Percentiles rank a stretch among this genome's conserved stretches.
Evolutionary conservation across 2,329 filamentous ascomycete genomes (phyloP).

Genomic region (Chlorencoelia australis): DNA sequence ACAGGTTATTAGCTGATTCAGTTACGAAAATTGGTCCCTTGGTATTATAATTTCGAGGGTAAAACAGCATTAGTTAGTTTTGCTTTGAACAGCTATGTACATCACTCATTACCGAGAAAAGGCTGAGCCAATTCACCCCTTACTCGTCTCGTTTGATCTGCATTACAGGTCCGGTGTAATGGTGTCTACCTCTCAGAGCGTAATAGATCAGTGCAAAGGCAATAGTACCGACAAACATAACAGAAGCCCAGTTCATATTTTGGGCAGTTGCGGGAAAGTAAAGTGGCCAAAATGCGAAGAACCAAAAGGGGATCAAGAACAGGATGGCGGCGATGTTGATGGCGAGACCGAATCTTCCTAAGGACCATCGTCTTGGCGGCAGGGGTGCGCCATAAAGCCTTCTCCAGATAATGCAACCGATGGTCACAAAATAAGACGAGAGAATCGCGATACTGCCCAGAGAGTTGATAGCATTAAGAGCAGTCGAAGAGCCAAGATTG

Average conservation of each 20-base stretch:
- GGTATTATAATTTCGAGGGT: too few species aligned
- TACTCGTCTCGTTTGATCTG: constrained; percentile 8
- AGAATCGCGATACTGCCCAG: constrained; percentile 38
- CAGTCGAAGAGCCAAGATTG: constrained; percentile 39
- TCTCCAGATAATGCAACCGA: constrained; percentile 27
- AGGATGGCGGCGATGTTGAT: constrained; percentile 33
- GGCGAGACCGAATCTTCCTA: constrained; percentile 32
- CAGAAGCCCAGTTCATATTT: constrained; percentile 36
- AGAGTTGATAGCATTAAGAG: constrained; percentile 42
- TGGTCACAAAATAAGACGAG: constrained; percentile 39
- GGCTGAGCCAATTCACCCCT: neutral
- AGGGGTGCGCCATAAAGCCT: constrained; percentile 30
- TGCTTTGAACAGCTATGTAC: too few species aligned
- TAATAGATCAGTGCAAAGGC: constrained; percentile 14
- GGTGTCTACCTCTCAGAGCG: constrained; percentile 1
- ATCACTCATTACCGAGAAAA: too few species aligned
- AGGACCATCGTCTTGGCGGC: constrained; percentile 30
- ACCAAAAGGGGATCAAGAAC: constrained; percentile 31
- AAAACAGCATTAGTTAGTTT: too few species aligned
- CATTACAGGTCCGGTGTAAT: constrained; percentile 20
- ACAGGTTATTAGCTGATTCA: too few species aligned
- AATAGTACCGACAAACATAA: constrained; percentile 10
- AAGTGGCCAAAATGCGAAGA: constrained; percentile 39
- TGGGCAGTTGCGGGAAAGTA: constrained; percentile 27
- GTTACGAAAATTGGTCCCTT: too few species aligned